These are phyloP conservation scores for Fusarium sp. DNA, from an alignment of 2,329 filamentous ascomycete genomes.

Conservation along the genomic window DNA sequence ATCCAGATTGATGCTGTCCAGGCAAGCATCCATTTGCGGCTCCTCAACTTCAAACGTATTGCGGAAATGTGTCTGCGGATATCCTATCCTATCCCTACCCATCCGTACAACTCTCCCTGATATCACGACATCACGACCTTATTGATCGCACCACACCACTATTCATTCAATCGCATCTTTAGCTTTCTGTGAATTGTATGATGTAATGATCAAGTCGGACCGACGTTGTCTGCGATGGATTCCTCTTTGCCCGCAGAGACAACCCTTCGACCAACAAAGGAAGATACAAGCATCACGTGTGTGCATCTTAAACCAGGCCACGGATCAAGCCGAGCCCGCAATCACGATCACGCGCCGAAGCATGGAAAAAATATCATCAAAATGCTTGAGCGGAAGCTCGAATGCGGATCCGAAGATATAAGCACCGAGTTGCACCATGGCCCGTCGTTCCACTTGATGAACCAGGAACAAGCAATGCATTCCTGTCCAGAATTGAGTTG, in stretches of 20 bases:
- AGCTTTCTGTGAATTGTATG: not conserved
- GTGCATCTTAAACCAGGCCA: conserved; percentile 5
- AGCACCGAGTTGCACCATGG: conserved; percentile 2
- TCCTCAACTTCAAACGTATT: not conserved
- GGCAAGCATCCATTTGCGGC: not conserved
- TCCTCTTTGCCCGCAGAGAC: conserved; percentile 8
- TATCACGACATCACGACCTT: conserved; percentile 9
- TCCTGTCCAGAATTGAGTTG: conserved; percentile 36
- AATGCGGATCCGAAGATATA: conserved; percentile 26
- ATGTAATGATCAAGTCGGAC: conserved; percentile 1
- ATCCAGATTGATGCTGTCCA: not conserved
- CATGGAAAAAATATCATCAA: conserved; percentile 10
- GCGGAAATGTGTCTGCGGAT: not conserved
- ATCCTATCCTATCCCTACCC: not conserved
- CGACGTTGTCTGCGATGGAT: conserved; percentile 19
- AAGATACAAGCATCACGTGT: conserved; percentile 1
- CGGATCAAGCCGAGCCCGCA: not conserved
- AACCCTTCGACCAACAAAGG: not conserved
- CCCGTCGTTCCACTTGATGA: conserved; percentile 14
- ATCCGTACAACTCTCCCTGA: conserved; percentile 15
- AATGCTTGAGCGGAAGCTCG: not conserved
- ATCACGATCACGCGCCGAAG: not conserved
- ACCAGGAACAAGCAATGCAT: conserved; percentile 21
- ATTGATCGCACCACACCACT: conserved; percentile 1
- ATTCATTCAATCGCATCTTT: conserved; percentile 8